These are phyloP conservation scores for Uronychia binucleata DNA, from an alignment of 73 alveolate genomes.

Conservation along the genomic window DNA sequence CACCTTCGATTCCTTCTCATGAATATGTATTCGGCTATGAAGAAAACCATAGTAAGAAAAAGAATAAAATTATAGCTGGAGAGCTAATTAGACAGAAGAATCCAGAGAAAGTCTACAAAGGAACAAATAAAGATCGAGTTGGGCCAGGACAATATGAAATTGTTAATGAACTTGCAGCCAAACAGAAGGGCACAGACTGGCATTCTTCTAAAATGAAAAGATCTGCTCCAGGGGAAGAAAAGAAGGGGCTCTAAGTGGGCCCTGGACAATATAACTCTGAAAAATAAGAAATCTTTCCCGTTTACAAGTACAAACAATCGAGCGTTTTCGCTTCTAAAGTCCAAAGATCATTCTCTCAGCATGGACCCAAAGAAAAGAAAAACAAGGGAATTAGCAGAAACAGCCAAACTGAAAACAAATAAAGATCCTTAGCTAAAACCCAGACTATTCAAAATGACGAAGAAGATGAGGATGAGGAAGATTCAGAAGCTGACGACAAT, in stretches of 20 bases:
- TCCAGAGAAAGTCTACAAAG: slow-evolving; percentile 58
- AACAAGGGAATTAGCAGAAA: neutral
- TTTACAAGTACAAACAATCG: slow-evolving; percentile 65
- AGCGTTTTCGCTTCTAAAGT: slow-evolving; percentile 67
- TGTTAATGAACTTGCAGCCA: neutral
- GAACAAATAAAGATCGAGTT: slow-evolving; percentile 52
- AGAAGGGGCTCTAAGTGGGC: slow-evolving; percentile 21
- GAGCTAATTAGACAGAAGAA: slow-evolving; percentile 65
- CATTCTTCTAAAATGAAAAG: slow-evolving; percentile 19
- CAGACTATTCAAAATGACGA: neutral
- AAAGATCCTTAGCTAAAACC: neutral
- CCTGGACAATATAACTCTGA: slow-evolving; percentile 71
- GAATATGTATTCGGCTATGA: slow-evolving; percentile 76
- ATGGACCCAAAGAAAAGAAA: neutral
- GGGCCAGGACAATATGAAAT: slow-evolving; percentile 81
- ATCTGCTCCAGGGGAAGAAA: slow-evolving; percentile 3
- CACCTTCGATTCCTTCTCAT: slow-evolving; percentile 77
- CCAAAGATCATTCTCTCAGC: slow-evolving; percentile 4
- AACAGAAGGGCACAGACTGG: slow-evolving; percentile 61
- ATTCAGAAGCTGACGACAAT: slow-evolving; percentile 51
- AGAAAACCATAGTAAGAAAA: slow-evolving; percentile 13
- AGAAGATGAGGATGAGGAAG: slow-evolving; percentile 30
- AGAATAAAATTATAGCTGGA: slow-evolving; percentile 20
- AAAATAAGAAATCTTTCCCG: slow-evolving; percentile 66
- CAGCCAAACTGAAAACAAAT: neutral